These are phyloP conservation scores for Nicotiana otophora DNA, from an alignment of 257 asterid species.

Conservation along the genomic window DNA sequence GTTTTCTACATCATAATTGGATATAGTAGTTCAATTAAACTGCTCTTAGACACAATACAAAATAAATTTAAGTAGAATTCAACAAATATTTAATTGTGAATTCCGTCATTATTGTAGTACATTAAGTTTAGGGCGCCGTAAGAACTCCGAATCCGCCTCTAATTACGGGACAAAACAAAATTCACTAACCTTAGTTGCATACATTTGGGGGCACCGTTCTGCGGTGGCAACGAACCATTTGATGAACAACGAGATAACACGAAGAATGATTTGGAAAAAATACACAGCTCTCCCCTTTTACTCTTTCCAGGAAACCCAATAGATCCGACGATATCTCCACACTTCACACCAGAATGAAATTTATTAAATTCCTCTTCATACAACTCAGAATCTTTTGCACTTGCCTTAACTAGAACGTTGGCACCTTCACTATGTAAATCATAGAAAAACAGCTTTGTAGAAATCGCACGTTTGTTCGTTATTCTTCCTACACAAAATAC, in stretches of 20 bases:
- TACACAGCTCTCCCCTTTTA: constrained; percentile 79
- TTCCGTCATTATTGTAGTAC: too few species aligned
- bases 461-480: too few species aligned
- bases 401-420: too few species aligned
- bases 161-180: background rate
- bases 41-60: too few species aligned
- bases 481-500: too few species aligned
- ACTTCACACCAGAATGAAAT: constrained; percentile 71
- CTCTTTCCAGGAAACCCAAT: constrained; percentile 78
- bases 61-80: too few species aligned
- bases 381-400: constrained; percentile 36
- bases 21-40: too few species aligned
- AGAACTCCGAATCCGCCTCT: too few species aligned
- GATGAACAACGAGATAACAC: constrained; percentile 70
- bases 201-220: constrained; percentile 29
- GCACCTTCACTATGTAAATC: too few species aligned
- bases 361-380: constrained; percentile 38
- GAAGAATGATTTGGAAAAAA: constrained; percentile 53
- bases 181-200: constrained; percentile 37
- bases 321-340: constrained; percentile 75
- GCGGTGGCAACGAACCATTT: constrained; percentile 52
- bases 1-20: too few species aligned
- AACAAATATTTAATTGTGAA: too few species aligned
- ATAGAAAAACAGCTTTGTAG: background rate
- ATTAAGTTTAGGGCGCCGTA: too few species aligned